These are phyloP conservation scores for Schrenkiella parvula DNA, from an alignment of 345 rosid genomes.

Conservation along the genomic window DNA sequence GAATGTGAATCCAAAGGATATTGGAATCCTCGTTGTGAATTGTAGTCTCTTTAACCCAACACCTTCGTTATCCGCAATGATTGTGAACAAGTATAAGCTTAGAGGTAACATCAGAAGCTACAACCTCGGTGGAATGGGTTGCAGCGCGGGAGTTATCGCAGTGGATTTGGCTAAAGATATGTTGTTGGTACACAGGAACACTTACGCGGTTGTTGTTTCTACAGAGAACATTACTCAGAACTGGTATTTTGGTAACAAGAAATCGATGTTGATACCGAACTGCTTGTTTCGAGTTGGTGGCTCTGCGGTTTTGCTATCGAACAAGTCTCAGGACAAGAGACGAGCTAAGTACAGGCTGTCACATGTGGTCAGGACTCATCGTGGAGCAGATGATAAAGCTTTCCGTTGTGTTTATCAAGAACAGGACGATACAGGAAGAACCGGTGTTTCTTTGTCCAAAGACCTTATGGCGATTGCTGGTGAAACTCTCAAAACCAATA, in stretches of 20 bases:
- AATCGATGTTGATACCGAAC: constrained; percentile 46
- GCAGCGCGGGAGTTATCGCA: constrained; percentile 47
- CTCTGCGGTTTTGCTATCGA: constrained; percentile 41
- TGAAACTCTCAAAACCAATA: constrained; percentile 43
- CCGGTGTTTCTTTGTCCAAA: constrained; percentile 37
- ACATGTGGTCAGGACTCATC: constrained; percentile 46
- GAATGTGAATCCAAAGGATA: constrained; percentile 37
- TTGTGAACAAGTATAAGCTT: constrained; percentile 45
- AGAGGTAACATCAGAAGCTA: constrained; percentile 47
- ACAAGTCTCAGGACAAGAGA: constrained; percentile 28
- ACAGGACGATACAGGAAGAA: constrained; percentile 36
- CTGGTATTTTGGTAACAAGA: constrained; percentile 46
- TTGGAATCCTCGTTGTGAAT: constrained; percentile 48
- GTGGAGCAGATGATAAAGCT: constrained; percentile 45
- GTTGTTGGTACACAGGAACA: constrained; percentile 38
- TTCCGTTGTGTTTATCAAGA: constrained; percentile 43
- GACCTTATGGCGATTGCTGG: constrained; percentile 49
- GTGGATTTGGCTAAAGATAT: constrained; percentile 47
- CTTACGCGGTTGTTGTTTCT: constrained; percentile 45
- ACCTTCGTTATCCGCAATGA: constrained; percentile 50
- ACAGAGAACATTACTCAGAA: constrained; percentile 49
- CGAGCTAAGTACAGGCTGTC: constrained; percentile 41
- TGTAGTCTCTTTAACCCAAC: constrained; percentile 53
- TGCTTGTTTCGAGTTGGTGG: constrained; percentile 49
- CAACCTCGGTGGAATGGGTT: constrained; percentile 55